phyloP scores from a whole-genome alignment of 2,329 filamentous ascomycete genomes.

The Phoma herbarum region DNA sequence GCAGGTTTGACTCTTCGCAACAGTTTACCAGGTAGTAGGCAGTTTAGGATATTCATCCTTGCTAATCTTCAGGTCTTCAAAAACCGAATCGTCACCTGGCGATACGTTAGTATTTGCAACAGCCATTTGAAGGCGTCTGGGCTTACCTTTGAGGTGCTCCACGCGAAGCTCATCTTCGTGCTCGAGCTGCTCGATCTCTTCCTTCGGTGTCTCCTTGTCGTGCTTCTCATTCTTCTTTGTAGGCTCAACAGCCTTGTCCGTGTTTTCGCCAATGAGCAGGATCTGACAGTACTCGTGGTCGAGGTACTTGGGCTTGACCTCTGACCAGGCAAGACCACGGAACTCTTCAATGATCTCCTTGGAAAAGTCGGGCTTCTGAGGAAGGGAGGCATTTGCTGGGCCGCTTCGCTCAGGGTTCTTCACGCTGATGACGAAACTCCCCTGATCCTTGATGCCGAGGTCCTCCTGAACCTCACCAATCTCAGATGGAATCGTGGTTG shows the following conservation, averaged over 20 bases:
- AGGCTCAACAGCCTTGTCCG: slow-evolving; percentile 65
- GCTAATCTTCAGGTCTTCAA: slow-evolving; percentile 66
- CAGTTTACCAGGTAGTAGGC: slow-evolving; percentile 45
- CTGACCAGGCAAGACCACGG: slow-evolving; percentile 74
- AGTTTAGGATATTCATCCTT: slow-evolving; percentile 66
- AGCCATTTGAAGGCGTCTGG: slow-evolving; percentile 7
- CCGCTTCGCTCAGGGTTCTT: slow-evolving; percentile 79
- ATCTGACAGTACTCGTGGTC: slow-evolving; percentile 80
- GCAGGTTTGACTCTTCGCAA: not conserved
- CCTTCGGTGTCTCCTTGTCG: slow-evolving; percentile 68
- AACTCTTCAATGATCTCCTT: slow-evolving; percentile 78
- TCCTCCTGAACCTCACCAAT: slow-evolving; percentile 77
- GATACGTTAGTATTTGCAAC: slow-evolving; percentile 10
- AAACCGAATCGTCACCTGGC: slow-evolving; percentile 67
- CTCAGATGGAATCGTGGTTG: slow-evolving; percentile 76
- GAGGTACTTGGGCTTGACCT: slow-evolving; percentile 75
- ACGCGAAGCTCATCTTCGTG: slow-evolving; percentile 77
- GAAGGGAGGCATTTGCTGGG: slow-evolving; percentile 70
- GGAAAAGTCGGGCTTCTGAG: slow-evolving; percentile 73
- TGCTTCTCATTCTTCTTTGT: slow-evolving; percentile 65
- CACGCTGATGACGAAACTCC: slow-evolving; percentile 79
- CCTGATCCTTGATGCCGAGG: slow-evolving; percentile 74
- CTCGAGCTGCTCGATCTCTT: slow-evolving; percentile 78
- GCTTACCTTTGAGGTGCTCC: slow-evolving; percentile 63
- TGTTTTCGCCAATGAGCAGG: slow-evolving; percentile 77